Conservation (phyloP, 495 filamentous ascomycete species). For the Trichoderma reesei region DNA sequence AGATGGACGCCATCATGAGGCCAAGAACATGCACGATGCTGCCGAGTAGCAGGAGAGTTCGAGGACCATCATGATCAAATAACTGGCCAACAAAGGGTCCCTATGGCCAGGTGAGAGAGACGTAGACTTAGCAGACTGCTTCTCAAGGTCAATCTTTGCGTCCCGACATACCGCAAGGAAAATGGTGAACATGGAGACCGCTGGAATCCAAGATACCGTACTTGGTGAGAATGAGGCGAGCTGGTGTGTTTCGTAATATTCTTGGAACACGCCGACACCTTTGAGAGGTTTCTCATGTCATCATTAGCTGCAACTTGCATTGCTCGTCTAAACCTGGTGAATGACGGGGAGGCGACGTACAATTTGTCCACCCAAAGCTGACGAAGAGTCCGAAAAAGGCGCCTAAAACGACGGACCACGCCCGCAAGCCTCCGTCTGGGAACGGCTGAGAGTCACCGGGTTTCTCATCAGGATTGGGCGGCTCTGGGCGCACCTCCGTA, state of each 20-base stretch:
- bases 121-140: no score
- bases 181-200: slow-evolving; percentile 30
- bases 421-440: slow-evolving; percentile 56
- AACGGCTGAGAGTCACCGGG: slow-evolving; percentile 21
- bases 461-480: not conserved
- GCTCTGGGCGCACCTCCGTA: not conserved
- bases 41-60: slow-evolving; percentile 48
- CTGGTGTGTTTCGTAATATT: slow-evolving; percentile 42
- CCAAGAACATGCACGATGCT: slow-evolving; percentile 57
- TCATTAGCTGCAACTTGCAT: no score
- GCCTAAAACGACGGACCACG: slow-evolving; percentile 57
- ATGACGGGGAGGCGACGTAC: slow-evolving; percentile 25
- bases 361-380: slow-evolving; percentile 57
- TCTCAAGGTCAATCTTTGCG: slow-evolving; percentile 15
- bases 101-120: not conserved
- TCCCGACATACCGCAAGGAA: slow-evolving; percentile 36
- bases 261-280: slow-evolving; percentile 43
- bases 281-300: not conserved
- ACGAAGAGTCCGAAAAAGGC: slow-evolving; percentile 53
- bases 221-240: slow-evolving; percentile 38
- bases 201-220: slow-evolving; percentile 52
- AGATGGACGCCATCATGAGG: slow-evolving; percentile 62
- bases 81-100: slow-evolving; percentile 43
- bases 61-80: slow-evolving; percentile 61
- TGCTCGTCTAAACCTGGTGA: no score